Conservation (phyloP, 352 stramenopile genomes). For the Aphanomyces cochlioides region DNA sequence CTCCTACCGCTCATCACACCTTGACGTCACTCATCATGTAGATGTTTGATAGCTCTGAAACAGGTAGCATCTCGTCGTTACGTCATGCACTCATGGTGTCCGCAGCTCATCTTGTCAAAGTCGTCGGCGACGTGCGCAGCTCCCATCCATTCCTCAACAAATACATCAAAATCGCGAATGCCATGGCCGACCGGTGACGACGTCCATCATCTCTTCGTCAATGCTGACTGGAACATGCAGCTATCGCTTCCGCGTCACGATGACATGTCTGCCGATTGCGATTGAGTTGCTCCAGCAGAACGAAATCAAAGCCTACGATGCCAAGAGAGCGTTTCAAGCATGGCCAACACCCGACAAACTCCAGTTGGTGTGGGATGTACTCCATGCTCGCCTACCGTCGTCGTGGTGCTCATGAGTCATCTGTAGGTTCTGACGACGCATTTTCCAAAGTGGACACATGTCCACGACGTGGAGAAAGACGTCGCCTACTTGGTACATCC, state of each 20-base stretch:
- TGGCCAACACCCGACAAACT: slow-evolving; percentile 21
- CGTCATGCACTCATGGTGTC: neutral
- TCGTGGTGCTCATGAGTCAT: slow-evolving; percentile 10
- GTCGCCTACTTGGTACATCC: slow-evolving; percentile 30
- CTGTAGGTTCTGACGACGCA: slow-evolving; percentile 33
- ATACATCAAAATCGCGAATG: slow-evolving; percentile 55
- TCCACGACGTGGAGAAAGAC: slow-evolving; percentile 40
- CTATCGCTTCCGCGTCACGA: slow-evolving; percentile 46
- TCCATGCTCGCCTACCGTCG: neutral
- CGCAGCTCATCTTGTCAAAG: slow-evolving; percentile 47
- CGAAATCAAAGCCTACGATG: slow-evolving; percentile 21
- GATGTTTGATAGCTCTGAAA: slow-evolving; percentile 38
- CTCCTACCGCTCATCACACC: slow-evolving; percentile 32
- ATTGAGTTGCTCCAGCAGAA: slow-evolving; percentile 40
- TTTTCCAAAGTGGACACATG: slow-evolving; percentile 45
- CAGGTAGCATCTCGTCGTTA: slow-evolving; percentile 17
- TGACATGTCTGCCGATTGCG: slow-evolving; percentile 45
- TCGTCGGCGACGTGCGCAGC: slow-evolving; percentile 55
- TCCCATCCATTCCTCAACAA: slow-evolving; percentile 59
- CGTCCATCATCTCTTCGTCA: neutral
- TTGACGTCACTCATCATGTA: neutral
- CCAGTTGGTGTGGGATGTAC: slow-evolving; percentile 28
- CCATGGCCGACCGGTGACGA: slow-evolving; percentile 37
- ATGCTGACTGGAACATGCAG: neutral
- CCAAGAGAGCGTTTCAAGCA: slow-evolving; percentile 16